Conservation (phyloP, 805 yeast species). For the Soucietia sequanensis region DNA sequence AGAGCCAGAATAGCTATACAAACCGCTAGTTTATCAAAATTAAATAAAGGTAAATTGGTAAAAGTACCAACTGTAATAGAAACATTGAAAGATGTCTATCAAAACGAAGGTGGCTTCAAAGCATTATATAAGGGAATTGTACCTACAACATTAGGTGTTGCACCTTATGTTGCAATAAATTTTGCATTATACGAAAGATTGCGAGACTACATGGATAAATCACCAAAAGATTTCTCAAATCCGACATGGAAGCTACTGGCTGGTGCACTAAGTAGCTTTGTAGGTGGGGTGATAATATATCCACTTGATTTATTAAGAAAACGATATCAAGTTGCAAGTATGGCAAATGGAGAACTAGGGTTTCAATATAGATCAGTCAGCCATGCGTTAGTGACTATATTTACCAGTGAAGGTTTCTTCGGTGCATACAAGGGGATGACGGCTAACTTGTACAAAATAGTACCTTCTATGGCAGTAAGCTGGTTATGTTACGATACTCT, state of each 20-base stretch:
- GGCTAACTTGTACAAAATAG: conserved; percentile 84
- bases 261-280: conserved; percentile 86
- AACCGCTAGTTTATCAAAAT: conserved; percentile 64
- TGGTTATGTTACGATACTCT: conserved; percentile 84
- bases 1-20: conserved; percentile 88
- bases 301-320: conserved; percentile 89
- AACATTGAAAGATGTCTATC: conserved; percentile 58
- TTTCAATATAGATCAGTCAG: conserved; percentile 74
- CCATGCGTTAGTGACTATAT: conserved; percentile 72
- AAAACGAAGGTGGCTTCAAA: conserved; percentile 74
- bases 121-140: conserved; percentile 82
- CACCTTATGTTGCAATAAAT: conserved; percentile 92
- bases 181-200: conserved; percentile 85
- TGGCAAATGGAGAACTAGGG: conserved; percentile 77
- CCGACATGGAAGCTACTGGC: conserved; percentile 61
- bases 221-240: conserved; percentile 34
- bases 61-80: conserved; percentile 72
- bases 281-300: conserved; percentile 86
- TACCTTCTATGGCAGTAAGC: conserved; percentile 94
- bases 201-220: conserved; percentile 51
- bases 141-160: conserved; percentile 94
- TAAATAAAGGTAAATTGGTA: conserved; percentile 43
- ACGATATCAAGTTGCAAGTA: conserved; percentile 85
- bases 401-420: conserved; percentile 65
- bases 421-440: conserved; percentile 75